Evolutionary conservation across 306 rosid genomes (phyloP), one percentile per base, ranked within the genome.

Genomic region (Dryas octopetala): DNA sequence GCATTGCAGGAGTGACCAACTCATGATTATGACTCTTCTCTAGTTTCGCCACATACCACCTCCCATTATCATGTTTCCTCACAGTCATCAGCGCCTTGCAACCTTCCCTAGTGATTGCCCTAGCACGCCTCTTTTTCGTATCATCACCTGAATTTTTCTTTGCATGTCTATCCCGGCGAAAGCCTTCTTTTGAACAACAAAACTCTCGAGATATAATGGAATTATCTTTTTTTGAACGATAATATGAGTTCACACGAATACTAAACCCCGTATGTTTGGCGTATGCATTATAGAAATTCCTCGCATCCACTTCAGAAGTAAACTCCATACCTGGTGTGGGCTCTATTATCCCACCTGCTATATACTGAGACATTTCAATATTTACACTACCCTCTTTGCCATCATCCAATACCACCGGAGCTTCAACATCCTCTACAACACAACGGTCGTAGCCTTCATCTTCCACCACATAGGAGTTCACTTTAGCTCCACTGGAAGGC

Each of bases 121-220:
- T 68, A 68, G 62, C 68, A 17, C 49, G 57, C 76, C 81, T 77
- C 65, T 55, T 62, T 52, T 43, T 70, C 5, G 26, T 43, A 12
- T 60, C 70, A 19, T 61, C 65, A 1, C 60, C 40, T 2, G 38
- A 77, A 68, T 61, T 71, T 53, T 32, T 69, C 68, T 43, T 70
- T 26, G 59, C 81, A 5, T 5, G 12, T 8, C 47, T 70, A 17
- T 77, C 71, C 5, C 26, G 40, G 32, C 63, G 58, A 51, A 69
- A 77, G 14, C 81, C 76, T 77, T 77, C 81, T 77, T 77, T 69
- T 12, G 76, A 69, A 45, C 76, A 77, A 62, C 81, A 77, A 77
- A 77, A 77, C 76, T 77, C 76, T 15, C 71, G 46, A 19, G 65
- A 77, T 70, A 77, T 62, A 45, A 77, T 70, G 3, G 69, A 77